Evolutionary conservation across 805 yeast genomes (phyloP).

Genomic region (Zygoascus biomembranicola): DNA sequence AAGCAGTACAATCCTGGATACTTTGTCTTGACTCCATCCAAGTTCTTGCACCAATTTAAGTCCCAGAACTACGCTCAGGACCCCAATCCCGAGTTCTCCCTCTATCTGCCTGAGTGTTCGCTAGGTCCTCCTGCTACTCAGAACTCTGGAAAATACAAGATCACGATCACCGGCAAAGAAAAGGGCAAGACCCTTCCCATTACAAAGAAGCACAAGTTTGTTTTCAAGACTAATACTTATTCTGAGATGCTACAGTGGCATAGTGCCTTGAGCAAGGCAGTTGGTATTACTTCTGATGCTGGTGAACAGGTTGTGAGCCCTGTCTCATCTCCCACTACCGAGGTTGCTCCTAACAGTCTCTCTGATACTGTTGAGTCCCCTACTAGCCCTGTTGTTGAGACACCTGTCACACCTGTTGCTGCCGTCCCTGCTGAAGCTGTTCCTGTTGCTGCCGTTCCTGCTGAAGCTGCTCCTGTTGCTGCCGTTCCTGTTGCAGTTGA

Average conservation of each 20-base stretch:
- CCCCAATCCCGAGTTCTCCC: constrained; percentile 38
- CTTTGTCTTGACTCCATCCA: constrained; percentile 40
- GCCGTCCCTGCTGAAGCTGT: neutral
- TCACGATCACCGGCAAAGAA: constrained; percentile 39
- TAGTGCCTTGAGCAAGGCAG: constrained; percentile 26
- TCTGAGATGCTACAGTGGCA: constrained; percentile 43
- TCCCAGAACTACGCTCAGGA: constrained; percentile 35
- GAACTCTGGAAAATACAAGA: constrained; percentile 32
- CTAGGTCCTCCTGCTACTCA: constrained; percentile 30
- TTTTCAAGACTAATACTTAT: constrained; percentile 37
- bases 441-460: neutral
- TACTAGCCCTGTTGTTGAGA: constrained; percentile 1
- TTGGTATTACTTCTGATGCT: constrained; percentile 11
- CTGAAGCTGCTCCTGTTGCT: constrained; percentile 1
- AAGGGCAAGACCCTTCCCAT: constrained; percentile 20
- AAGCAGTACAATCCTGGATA: constrained; percentile 34
- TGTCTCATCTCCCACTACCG: constrained; percentile 6
- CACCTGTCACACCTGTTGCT: constrained; percentile 1
- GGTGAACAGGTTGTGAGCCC: constrained; percentile 5
- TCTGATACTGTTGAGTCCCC: neutral
- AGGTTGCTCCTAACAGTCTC: neutral
- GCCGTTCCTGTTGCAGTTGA: constrained; percentile 7
- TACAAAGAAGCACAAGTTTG: constrained; percentile 28
- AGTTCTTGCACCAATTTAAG: constrained; percentile 40
- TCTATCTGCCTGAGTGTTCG: constrained; percentile 41